A percentile compares a stretch with the other conserved stretches of the same genome.
Conservation (phyloP, 2,329 filamentous ascomycete genomes). For the Sordariomycetes sp. region DNA sequence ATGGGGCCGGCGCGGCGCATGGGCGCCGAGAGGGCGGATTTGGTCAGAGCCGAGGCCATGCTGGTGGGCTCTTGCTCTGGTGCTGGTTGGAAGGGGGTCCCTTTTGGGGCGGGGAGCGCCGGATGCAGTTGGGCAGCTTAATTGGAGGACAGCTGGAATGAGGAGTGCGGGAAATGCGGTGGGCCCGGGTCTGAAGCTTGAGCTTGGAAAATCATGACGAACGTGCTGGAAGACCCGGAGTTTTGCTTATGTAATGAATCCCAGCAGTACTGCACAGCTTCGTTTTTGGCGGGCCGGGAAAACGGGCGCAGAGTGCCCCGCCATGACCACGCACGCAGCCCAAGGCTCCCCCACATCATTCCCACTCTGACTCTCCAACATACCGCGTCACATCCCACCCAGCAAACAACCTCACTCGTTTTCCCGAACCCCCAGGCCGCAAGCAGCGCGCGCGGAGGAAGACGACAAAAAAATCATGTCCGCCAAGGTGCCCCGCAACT, state of each 20-base stretch:
- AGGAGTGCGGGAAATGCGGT: not conserved
- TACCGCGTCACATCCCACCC: not conserved
- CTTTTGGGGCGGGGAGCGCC: not conserved
- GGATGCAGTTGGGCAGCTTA: not conserved
- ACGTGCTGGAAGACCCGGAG: not conserved
- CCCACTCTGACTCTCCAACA: not conserved
- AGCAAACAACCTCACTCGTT: not conserved
- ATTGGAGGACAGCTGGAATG: not conserved
- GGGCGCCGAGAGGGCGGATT: constrained; percentile 5
- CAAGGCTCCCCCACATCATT: not conserved
- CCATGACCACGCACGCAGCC: not conserved
- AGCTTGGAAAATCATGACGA: not conserved
- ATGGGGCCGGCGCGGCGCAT: constrained; percentile 5
- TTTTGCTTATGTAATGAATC: not conserved
- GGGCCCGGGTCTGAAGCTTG: not conserved
- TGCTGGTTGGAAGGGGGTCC: not conserved
- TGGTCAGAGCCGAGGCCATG: constrained; percentile 3
- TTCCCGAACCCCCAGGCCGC: not conserved
- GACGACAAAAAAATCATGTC: constrained; percentile 15
- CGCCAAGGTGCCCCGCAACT: constrained; percentile 79
- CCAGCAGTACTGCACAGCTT: not conserved
- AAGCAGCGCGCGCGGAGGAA: not conserved
- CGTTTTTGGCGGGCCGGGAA: not conserved
- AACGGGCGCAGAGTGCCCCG: not conserved
- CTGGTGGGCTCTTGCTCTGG: not conserved